Base-by-base conservation (phyloP, 352 stramenopile species). In the Phytophthora boehmeriae region DNA sequence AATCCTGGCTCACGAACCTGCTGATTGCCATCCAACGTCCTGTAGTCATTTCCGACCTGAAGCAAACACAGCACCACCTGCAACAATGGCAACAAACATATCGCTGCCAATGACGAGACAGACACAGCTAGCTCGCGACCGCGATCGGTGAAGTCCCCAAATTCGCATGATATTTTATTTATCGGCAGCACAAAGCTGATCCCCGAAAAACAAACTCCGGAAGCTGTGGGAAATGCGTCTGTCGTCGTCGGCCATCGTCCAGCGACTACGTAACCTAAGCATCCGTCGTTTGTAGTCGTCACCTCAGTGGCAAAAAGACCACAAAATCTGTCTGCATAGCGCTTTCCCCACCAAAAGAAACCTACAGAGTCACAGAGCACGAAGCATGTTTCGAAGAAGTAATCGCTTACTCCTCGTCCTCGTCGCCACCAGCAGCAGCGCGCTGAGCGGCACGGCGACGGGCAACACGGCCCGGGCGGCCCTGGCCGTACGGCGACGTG, bases 401-500 rank as follows among this genome's bases (percentile, higher is more conserved):
- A 32, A 68, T 14, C 44, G 71, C 73, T 91, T 94, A 93, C 68
- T 93, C 85, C 59, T 95, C 87, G 66, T 95, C 86, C 51, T 93
- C 85, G 28, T 73, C 95, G 59, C 90, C 95, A 65, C 88, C 91
- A 57, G 90, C 93, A 34, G 95, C 95, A 57, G 95, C 95, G 71
- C 94, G 95, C 68, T 96, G 87, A 20, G 94, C 95, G 52, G 94
- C 94, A 77, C 97, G 86, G 79, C 97, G 92, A 83, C 96, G 89
- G 50, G 97, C 96, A 62, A 99, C 94, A 83, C 97, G 96, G 77
- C 97, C 97, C 19, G 95, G 96, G 64, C 95, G 82, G 66, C 97
- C 97, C 81, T 99, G 96, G 65, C 97, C 97, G 74, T 99, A 99
- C 32, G 97, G 97, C 53, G 95, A 99, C 66, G 95, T 98, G 64